Percentiles rank a stretch among this genome's conserved stretches.
Evolutionary conservation across 441 rosid genomes (phyloP).

Genomic region (Cnidoscolus chayamansa): DNA sequence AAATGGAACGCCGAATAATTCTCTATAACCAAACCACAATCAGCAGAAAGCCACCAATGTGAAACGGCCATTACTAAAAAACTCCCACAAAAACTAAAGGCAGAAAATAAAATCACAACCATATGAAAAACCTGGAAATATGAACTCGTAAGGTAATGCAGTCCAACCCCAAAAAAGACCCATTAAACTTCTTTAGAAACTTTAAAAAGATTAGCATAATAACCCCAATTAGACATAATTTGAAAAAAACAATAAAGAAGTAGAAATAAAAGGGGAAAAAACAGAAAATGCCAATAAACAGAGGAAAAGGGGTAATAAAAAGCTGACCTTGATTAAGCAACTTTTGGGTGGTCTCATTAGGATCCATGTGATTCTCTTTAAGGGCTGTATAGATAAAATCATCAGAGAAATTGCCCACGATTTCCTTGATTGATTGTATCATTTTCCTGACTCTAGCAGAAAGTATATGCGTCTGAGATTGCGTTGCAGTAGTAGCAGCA

Average conservation of each 20-base stretch:
- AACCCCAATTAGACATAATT: background rate
- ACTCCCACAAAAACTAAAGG: background rate
- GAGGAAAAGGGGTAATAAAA: background rate
- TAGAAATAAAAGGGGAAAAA: background rate
- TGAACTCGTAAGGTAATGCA: background rate
- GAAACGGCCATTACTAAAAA: constrained; percentile 5
- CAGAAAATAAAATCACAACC: background rate
- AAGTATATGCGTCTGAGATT: constrained; percentile 30
- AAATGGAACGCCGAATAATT: too few relatives aligned
- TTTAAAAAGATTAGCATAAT: background rate
- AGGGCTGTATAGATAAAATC: constrained; percentile 64
- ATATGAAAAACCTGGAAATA: background rate
- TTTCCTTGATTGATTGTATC: constrained; percentile 69
- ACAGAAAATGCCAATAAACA: background rate
- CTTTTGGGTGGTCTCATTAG: constrained; percentile 72
- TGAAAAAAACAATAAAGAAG: background rate
- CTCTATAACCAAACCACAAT: background rate
- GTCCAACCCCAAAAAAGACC: background rate
- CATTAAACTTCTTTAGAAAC: background rate
- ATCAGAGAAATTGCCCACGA: constrained; percentile 75
- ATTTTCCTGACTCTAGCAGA: constrained; percentile 50
- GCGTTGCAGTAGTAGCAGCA: constrained; percentile 11
- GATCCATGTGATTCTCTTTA: constrained; percentile 77
- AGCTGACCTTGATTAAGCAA: constrained; percentile 67
- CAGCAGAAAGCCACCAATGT: background rate